Base-by-base conservation (phyloP, 495 filamentous ascomycete genomes). In the Pyrenula massariospora region DNA sequence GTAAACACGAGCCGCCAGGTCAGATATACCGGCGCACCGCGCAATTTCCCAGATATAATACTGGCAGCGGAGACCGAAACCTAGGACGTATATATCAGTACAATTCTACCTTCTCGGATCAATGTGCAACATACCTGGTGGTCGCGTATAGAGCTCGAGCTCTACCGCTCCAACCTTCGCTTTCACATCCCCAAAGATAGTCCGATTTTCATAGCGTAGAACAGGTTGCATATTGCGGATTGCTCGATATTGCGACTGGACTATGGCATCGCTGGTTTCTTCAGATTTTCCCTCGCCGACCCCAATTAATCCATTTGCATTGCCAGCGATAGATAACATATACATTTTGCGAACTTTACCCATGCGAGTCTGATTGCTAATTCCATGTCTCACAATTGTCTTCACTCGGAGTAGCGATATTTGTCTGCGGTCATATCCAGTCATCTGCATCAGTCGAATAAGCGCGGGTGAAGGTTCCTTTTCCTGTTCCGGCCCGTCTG, bases 331-430 rank as follows among this genome's bases (percentile, higher is more conserved):
- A 3, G 81, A 79, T 48, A 96, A 70, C 58, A 75, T 69, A 66
- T 91, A 93, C 10, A 77, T 58, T 64, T 81, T 84, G 54, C 71
- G 70, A 55, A 97, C 82, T 79, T 96, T 99, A 62, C 93, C 93
- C 70, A 99, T 81, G 74, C 90, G 87, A 24, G 94, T 97, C 78
- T 96, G 91, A 70, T 99, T 99, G 58, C 79, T 73, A 50, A 99
- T 94, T 1, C 66, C 66, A 63, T 91, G 86, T 2, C 57, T 55
- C 21, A 95, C 87, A 23, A 98, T 64, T 12, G 72, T 70, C 75
- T 89, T 93, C 22, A 74, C 68, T 22, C 73, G 70, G 53, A 88
- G 68, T 1, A 60, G 48, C 12, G 70, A 50, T 52, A 96, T 81
- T 47, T 87, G 65, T 8, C 70, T 55, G 57, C 77, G 62, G 10